Evolutionary conservation across 192 early-diverging fungal genomes (phyloP), one percentile per base, ranked within the genome.

Genomic region (Mortierella claussenii): DNA sequence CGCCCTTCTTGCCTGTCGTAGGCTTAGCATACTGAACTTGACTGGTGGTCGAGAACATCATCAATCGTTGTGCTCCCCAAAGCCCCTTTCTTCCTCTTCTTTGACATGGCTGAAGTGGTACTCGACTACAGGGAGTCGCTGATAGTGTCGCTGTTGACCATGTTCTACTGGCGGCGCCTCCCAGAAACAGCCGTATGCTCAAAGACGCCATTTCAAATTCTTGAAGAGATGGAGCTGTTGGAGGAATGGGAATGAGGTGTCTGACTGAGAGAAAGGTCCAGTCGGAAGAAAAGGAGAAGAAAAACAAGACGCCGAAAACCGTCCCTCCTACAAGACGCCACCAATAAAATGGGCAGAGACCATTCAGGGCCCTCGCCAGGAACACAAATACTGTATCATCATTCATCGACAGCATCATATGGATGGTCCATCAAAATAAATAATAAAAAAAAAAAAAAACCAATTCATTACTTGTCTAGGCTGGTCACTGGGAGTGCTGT

Each of bases 31-130:
- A 67, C 23, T 27, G 17, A 4, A 55, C 21, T 3, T 60, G 46
- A 30, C 34, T 45, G 0, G 73, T 42, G 13, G 64, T 76, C 1
- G 73, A 67, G 32, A 76, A 76, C 18, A 65, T 49, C 12, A 65
- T 43, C 12, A 65, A 37, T 32, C 59, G 40, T 34, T 70, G 68
- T 37, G 23, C 60, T 55, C 36, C 6, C 17, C 28, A 7, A 54
- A 30, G 9, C 53, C 54, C 64, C 55, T 66, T 49, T 4, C 20
- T 55, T 24, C 4, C 4, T 49, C n/a, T 49, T 46, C 17, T 46
- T 7, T 46, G 17, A 17, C 15, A 11, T 13, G 45, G 8, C 18
- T 11, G 8, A 15, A 15, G 8, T 46, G 8, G 21, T 15, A 24
- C 2, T 26, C 4, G 43, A n/a, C n/a, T n/a, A n/a, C n/a, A n/a